A percentile compares a stretch with the other conserved stretches of the same genome.
Conservation (phyloP, 2,329 filamentous ascomycete genomes). For the Paraphoma chrysanthemicola region DNA sequence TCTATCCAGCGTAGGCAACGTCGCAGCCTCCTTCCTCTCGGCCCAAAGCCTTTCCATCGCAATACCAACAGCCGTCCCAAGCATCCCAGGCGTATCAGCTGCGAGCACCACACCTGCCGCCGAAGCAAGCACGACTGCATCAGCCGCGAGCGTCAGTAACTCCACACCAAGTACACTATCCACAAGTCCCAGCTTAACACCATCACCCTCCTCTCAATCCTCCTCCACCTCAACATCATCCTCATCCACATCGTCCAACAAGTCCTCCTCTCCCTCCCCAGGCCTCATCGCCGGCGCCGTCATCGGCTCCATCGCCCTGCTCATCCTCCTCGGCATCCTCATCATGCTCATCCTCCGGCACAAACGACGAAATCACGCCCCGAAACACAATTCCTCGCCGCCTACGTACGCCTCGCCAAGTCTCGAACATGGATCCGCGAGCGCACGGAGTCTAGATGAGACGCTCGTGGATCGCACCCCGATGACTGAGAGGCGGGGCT, state of each 20-base stretch:
- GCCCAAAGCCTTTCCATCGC: constrained; percentile 1
- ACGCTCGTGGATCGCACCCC: neutral
- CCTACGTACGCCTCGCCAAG: neutral
- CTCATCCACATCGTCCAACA: neutral
- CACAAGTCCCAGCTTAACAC: neutral
- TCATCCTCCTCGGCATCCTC: constrained; percentile 15
- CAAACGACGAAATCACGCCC: constrained; percentile 5
- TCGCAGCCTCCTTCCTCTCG: constrained; percentile 13
- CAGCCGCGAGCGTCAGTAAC: neutral
- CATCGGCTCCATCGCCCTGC: constrained; percentile 14
- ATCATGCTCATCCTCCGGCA: constrained; percentile 16
- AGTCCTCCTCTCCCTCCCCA: neutral
- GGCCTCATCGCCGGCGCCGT: constrained; percentile 18
- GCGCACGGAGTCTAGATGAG: neutral
- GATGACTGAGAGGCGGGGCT: neutral
- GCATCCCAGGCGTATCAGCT: neutral
- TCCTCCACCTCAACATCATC: constrained; percentile 3
- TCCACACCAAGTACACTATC: constrained; percentile 1
- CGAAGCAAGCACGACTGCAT: neutral
- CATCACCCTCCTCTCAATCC: neutral
- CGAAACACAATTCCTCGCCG: neutral
- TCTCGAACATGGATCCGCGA: neutral
- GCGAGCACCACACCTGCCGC: neutral
- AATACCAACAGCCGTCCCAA: neutral
- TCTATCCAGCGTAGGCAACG: constrained; percentile 15